phyloP scores from a whole-genome alignment of 768 basidiomycete genomes.

The Lentinula boryana region DNA sequence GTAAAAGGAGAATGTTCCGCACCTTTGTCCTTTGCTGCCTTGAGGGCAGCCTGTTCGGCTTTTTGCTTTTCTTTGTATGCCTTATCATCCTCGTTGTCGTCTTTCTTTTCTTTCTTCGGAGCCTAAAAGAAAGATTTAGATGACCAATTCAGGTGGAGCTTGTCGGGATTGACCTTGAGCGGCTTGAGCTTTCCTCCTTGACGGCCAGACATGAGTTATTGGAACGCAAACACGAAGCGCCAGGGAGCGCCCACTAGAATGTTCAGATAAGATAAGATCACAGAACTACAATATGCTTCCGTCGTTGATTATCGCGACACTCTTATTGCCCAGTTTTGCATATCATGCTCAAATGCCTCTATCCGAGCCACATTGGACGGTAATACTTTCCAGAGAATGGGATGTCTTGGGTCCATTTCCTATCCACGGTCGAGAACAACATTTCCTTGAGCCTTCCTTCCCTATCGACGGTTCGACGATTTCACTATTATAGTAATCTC shows the following conservation, averaged over 20 bases:
- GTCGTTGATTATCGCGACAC: background rate
- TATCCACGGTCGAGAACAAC: constrained; percentile 78
- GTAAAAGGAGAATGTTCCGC: constrained; percentile 13
- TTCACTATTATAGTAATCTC: background rate
- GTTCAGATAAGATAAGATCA: background rate
- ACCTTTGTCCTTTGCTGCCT: constrained; percentile 73
- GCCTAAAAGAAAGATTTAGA: constrained; percentile 37
- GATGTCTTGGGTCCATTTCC: constrained; percentile 75
- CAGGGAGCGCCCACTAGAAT: background rate
- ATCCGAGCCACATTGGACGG: constrained; percentile 14
- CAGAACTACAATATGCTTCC: background rate
- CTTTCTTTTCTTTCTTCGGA: constrained; percentile 77
- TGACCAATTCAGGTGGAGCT: background rate
- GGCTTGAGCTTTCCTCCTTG: constrained; percentile 84
- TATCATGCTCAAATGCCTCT: background rate
- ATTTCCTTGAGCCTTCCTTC: constrained; percentile 73
- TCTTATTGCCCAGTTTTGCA: background rate
- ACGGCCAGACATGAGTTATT: constrained; percentile 47
- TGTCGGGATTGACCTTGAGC: constrained; percentile 51
- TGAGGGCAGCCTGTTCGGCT: constrained; percentile 65
- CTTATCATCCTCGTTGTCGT: constrained; percentile 61
- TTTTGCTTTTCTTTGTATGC: constrained; percentile 77
- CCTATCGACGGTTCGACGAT: constrained; percentile 55
- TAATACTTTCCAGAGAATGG: constrained; percentile 26
- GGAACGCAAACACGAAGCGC: background rate